Evolutionary conservation across 441 rosid genomes (phyloP).

Genomic region (Erodium chrysanthum): DNA sequence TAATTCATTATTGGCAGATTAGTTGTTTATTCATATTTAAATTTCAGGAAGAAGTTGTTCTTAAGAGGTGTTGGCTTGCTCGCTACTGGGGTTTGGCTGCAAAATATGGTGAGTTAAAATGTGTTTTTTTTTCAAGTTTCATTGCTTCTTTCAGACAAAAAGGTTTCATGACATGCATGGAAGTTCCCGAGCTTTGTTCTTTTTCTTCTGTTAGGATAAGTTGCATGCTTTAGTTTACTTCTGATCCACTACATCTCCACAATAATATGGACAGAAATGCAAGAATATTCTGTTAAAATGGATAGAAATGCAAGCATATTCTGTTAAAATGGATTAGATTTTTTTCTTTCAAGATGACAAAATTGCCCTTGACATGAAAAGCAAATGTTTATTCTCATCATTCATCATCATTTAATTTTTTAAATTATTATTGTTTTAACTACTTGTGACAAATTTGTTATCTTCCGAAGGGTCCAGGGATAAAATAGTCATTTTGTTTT

Average conservation of each 20-base stretch:
- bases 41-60: constrained; percentile 72
- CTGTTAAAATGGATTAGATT: background rate
- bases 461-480: too few species aligned
- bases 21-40: constrained; percentile 15
- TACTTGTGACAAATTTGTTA: too few species aligned
- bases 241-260: background rate
- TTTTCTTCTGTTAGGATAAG: background rate
- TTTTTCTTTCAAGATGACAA: too few species aligned
- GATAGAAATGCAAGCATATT: too few species aligned
- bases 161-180: background rate
- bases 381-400: too few species aligned
- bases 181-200: background rate
- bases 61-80: constrained; percentile 79
- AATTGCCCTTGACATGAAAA: too few species aligned
- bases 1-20: constrained; percentile 9
- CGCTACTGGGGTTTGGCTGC: constrained; percentile 73
- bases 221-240: background rate
- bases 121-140: background rate
- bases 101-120: constrained; percentile 39
- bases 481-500: too few species aligned
- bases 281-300: background rate
- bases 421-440: too few species aligned
- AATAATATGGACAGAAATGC: too few species aligned
- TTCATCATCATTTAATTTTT: too few species aligned
- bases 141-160: background rate